Percentiles rank a stretch among this genome's conserved stretches.
These are phyloP conservation scores for Nicotiana benthamiana DNA, from an alignment of 257 asterid genomes.

Conservation along the genomic window DNA sequence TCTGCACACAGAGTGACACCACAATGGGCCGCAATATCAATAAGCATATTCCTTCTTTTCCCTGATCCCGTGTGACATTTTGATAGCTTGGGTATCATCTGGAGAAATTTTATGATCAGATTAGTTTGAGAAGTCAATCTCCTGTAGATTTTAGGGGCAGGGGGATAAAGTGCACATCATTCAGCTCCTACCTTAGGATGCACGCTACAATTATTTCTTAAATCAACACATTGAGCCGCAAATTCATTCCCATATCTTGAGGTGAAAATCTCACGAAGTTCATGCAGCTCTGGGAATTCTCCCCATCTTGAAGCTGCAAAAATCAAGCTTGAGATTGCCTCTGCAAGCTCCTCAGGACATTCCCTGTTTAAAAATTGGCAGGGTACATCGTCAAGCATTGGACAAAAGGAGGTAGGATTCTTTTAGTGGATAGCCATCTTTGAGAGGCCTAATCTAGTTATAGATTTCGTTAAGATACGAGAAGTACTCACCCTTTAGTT, in stretches of 20 bases:
- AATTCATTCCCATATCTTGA: constrained; percentile 33
- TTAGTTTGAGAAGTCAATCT: not conserved
- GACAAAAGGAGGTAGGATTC: too few species aligned
- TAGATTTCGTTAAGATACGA: not conserved
- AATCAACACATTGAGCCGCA: constrained; percentile 23
- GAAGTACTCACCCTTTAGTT: constrained; percentile 19
- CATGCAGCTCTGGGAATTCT: constrained; percentile 41
- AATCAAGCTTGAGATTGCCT: constrained; percentile 33
- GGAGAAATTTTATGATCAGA: not conserved
- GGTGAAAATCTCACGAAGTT: constrained; percentile 25
- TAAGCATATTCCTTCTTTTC: constrained; percentile 17
- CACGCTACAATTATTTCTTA: constrained; percentile 22
- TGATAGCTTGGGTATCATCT: constrained; percentile 31
- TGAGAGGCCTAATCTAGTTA: not conserved
- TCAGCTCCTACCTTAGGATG: constrained; percentile 25
- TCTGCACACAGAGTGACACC: constrained; percentile 16
- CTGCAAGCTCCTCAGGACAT: constrained; percentile 37
- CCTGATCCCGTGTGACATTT: constrained; percentile 24
- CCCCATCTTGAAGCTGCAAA: constrained; percentile 48
- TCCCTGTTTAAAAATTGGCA: constrained; percentile 13
- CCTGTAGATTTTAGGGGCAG: not conserved
- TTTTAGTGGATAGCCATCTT: not conserved
- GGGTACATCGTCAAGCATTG: not conserved
- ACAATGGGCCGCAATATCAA: constrained; percentile 28
- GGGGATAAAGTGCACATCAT: not conserved